Conservation (phyloP, 441 rosid species). For the Dalechampia spathulata region DNA sequence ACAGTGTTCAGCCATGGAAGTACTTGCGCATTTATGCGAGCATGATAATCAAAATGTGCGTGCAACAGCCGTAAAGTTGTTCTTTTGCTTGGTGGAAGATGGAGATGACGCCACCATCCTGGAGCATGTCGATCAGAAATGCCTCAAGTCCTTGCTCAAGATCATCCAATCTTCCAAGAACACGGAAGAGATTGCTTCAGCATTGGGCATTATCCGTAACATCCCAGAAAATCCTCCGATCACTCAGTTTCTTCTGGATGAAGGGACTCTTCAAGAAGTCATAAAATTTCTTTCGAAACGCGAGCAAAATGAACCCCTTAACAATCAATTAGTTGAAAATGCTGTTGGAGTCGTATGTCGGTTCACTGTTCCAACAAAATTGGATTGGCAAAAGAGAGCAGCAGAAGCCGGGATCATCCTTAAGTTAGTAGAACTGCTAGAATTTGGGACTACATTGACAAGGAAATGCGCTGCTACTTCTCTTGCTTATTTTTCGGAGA, state of each 20-base stretch:
- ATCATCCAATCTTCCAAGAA: slow-evolving; percentile 39
- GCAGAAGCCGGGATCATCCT: slow-evolving; percentile 53
- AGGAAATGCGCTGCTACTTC: slow-evolving; percentile 41
- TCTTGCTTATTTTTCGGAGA: slow-evolving; percentile 42
- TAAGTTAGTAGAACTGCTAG: slow-evolving; percentile 37
- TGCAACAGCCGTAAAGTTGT: slow-evolving; percentile 49
- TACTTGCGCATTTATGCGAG: slow-evolving; percentile 44
- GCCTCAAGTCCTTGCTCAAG: slow-evolving; percentile 34
- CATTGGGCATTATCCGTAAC: slow-evolving; percentile 38
- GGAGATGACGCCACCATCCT: slow-evolving; percentile 36
- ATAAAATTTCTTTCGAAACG: slow-evolving; percentile 14
- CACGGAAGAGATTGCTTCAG: slow-evolving; percentile 38
- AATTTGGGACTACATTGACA: slow-evolving; percentile 34
- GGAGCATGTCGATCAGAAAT: slow-evolving; percentile 40
- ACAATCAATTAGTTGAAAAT: slow-evolving; percentile 34
- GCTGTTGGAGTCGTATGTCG: slow-evolving; percentile 42
- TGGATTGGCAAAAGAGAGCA: slow-evolving; percentile 45
- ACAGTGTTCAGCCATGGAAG: slow-evolving; percentile 49
- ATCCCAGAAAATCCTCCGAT: slow-evolving; percentile 43
- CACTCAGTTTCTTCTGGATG: slow-evolving; percentile 45
- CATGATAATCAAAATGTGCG: slow-evolving; percentile 29
- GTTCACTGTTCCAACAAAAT: slow-evolving; percentile 32
- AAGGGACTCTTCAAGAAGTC: slow-evolving; percentile 31
- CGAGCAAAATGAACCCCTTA: slow-evolving; percentile 27
- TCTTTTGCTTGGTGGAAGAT: slow-evolving; percentile 41